These are phyloP conservation scores for Kickxella alabastrina DNA, from an alignment of 192 early-diverging fungal genomes.

Conservation along the genomic window DNA sequence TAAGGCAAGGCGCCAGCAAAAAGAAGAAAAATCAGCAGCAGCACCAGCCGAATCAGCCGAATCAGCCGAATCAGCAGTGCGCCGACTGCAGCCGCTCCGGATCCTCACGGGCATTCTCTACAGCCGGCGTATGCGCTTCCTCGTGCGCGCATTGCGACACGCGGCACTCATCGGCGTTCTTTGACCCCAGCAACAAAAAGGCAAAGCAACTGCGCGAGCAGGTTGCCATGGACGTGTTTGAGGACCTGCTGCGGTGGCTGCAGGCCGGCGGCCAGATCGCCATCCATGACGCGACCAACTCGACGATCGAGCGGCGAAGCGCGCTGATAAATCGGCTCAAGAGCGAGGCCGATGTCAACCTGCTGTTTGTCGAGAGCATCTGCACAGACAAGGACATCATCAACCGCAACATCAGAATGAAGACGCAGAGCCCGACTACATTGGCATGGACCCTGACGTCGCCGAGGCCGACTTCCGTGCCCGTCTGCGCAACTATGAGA, in stretches of 20 bases:
- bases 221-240: conserved; percentile 85
- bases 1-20: not conserved
- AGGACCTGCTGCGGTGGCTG: conserved; percentile 89
- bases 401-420: conserved; percentile 82
- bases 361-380: conserved; percentile 80
- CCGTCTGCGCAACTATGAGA: conserved; percentile 88
- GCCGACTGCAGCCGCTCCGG: conserved; percentile 35
- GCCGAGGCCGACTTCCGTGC: conserved; percentile 84
- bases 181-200: conserved; percentile 83
- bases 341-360: conserved; percentile 60
- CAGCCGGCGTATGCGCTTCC: not conserved
- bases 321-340: conserved; percentile 59
- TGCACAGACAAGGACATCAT: conserved; percentile 68
- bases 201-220: conserved; percentile 77
- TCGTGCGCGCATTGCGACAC: conserved; percentile 31
- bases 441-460: conserved; percentile 70
- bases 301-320: conserved; percentile 74
- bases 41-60: conserved; percentile 22
- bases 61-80: no score
- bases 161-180: conserved; percentile 82
- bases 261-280: conserved; percentile 83
- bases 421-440: conserved; percentile 92
- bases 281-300: conserved; percentile 95
- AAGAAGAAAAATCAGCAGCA: not conserved
- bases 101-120: no score